Conservation (phyloP, 2,329 filamentous ascomycete species). For the Fusarium lateritium region DNA sequence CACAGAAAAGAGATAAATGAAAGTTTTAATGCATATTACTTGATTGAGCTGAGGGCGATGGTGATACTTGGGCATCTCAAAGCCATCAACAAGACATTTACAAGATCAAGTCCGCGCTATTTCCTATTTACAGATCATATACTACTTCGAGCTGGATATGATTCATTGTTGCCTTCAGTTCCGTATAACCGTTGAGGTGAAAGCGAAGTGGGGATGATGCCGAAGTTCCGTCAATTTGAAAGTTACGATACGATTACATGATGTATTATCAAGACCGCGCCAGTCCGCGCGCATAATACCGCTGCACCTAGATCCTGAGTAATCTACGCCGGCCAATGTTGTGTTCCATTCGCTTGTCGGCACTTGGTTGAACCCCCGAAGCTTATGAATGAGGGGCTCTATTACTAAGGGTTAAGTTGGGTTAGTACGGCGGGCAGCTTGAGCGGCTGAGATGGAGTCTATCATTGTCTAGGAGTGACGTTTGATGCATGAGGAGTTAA, state of each 20-base stretch:
- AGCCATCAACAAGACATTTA: not conserved
- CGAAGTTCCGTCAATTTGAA: slow-evolving; percentile 41
- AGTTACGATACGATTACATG: slow-evolving; percentile 23
- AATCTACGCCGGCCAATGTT: not conserved
- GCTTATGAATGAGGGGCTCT: slow-evolving; percentile 35
- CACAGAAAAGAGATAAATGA: slow-evolving; percentile 50
- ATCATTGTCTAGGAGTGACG: slow-evolving; percentile 3
- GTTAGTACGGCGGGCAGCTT: not conserved
- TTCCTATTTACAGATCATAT: not conserved
- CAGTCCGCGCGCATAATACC: not conserved
- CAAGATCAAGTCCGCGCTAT: not conserved
- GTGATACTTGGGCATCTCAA: not conserved
- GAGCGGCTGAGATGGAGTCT: slow-evolving; percentile 11
- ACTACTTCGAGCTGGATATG: slow-evolving; percentile 1
- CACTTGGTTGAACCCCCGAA: not conserved
- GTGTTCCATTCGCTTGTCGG: not conserved
- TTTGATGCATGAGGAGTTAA: not conserved
- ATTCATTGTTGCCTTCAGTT: not conserved
- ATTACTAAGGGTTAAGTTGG: slow-evolving; percentile 23
- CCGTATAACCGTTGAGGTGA: not conserved
- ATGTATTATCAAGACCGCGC: slow-evolving; percentile 17
- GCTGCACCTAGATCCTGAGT: too few species aligned
- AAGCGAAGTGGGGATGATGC: slow-evolving; percentile 17
- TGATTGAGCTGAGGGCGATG: not conserved
- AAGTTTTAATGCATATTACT: slow-evolving; percentile 43